Base-by-base conservation (phyloP, 768 basidiomycete species). In the Lactarius sanguifluus region DNA sequence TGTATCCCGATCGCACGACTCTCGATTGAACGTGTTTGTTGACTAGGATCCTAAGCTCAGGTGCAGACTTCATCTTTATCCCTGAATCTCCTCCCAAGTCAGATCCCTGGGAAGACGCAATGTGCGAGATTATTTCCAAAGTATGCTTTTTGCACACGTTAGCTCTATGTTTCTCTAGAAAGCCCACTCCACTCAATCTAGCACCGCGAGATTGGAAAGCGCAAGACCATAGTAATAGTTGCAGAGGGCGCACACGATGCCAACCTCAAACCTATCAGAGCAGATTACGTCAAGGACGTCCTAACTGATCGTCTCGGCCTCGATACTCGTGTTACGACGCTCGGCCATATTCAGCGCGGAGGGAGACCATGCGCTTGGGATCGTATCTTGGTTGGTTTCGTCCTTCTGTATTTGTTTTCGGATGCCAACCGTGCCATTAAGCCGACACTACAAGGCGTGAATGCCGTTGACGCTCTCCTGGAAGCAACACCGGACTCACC, bases 161-260 rank as follows among this genome's bases (percentile, higher is more conserved):
- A 1, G 25, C 12, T 18, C 62, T 68, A 34, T 25, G 36, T 30
- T 12, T 47, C 18, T 23, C 1, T 23, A 23, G 10, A 50, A 50
- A 50, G 23, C 47, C 25, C 47, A 50, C 13, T 23, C 23, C 12
- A n/a, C 12, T 23, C 5, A 59, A 59, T 55, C 28, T 69, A 98
- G 94, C 96, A 98, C 76, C 91, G 97, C 65, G 80, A 85, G 70
- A 79, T 90, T 28, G 97, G 97, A 41, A 98, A 98, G 80, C 89
- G 97, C 71, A 98, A 96, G 80, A 98, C 96, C 1, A 97, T 99
- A 70, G 94, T 99, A 65, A 97, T 99, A 69, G 90, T 98, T 50
- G 96, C 97, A 1, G 97, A 99, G 78, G 97, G 97, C 28, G 96
- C 97, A 12, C 87, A 91, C 57, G 96, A 98, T 76, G 79, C 82